A percentile compares a stretch with the other conserved stretches of the same genome.
Conservation (phyloP, 441 rosid species). For the Populus hybrid region DNA sequence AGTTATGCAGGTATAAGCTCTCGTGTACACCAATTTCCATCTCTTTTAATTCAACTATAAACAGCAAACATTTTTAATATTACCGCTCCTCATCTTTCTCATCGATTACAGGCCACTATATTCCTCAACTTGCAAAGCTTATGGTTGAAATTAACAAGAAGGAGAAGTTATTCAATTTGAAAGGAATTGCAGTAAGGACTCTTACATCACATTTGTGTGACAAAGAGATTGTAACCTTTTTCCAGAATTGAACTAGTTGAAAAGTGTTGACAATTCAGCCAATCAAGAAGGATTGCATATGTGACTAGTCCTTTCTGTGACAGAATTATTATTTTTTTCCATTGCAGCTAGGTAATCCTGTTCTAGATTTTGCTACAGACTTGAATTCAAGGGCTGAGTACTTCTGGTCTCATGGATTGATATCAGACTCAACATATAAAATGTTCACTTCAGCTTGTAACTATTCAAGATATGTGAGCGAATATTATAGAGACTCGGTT, state of each 20-base stretch:
- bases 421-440: conserved; percentile 79
- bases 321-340: not conserved
- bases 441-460: conserved; percentile 89
- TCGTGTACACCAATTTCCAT: not conserved
- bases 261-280: not conserved
- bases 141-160: conserved; percentile 69
- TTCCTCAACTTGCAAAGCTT: conserved; percentile 90
- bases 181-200: conserved; percentile 88
- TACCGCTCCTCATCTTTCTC: not conserved
- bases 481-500: conserved; percentile 78
- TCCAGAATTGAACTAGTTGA: not conserved
- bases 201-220: not conserved
- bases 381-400: conserved; percentile 92
- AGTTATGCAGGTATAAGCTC: conserved; percentile 78
- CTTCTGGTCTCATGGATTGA: conserved; percentile 96
- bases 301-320: too few relatives aligned
- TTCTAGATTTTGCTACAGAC: conserved; percentile 77
- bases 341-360: conserved; percentile 89
- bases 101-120: conserved; percentile 66
- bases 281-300: not conserved
- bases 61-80: not conserved
- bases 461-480: conserved; percentile 91
- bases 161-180: conserved; percentile 65
- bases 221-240: not conserved
- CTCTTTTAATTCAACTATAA: not conserved